Evolutionary conservation across 2,329 filamentous ascomycete species (phyloP).

Genomic region (Ophiostoma quercus): DNA sequence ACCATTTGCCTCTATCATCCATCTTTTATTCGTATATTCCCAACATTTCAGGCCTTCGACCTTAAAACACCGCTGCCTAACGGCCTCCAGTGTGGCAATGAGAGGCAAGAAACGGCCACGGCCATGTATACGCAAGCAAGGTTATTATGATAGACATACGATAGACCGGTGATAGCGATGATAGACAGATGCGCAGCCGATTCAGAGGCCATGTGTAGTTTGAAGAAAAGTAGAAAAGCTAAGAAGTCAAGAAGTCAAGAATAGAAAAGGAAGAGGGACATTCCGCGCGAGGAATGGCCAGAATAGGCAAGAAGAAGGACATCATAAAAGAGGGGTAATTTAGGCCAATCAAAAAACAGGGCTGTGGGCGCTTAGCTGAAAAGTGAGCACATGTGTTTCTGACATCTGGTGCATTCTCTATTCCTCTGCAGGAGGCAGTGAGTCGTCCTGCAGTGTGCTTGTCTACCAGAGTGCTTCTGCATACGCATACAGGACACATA

Average conservation of each 20-base stretch:
- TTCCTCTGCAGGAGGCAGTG: not conserved
- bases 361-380: conserved; percentile 23
- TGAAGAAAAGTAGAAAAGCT: not conserved
- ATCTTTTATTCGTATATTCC: not conserved
- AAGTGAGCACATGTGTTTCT: conserved; percentile 11
- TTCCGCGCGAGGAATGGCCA: not conserved
- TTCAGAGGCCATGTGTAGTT: not conserved
- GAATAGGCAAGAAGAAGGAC: not conserved
- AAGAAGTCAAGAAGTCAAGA: not conserved
- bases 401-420: no score
- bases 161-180: not conserved
- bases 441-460: conserved; percentile 25
- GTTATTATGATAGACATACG: not conserved
- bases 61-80: not conserved
- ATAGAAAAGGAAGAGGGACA: not conserved
- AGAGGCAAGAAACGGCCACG: conserved; percentile 21
- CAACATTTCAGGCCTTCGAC: not conserved
- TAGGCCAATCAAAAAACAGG: conserved; percentile 22
- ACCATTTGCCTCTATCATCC: not conserved
- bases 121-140: conserved; percentile 6
- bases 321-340: conserved; percentile 1
- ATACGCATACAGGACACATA: conserved; percentile 8
- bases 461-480: conserved; percentile 15
- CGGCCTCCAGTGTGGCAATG: conserved; percentile 17
- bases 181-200: conserved; percentile 5